Evolutionary conservation across 371 early-diverging fungal genomes (phyloP).

Genomic region (Apophysomyces variabilis): DNA sequence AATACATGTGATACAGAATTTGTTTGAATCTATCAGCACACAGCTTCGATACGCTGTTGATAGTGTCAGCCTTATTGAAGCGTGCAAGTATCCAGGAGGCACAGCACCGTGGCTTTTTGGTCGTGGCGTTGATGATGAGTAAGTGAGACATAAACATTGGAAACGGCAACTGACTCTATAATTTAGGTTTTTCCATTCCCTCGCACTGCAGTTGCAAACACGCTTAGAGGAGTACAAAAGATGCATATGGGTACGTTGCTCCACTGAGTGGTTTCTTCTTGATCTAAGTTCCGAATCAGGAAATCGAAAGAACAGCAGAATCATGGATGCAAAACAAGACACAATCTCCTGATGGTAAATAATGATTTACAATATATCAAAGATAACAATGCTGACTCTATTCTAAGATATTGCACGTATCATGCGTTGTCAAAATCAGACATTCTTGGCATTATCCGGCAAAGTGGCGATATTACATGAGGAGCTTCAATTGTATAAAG

Average conservation of each 20-base stretch:
- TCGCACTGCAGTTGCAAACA: slow-evolving; percentile 31
- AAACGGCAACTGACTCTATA: not conserved
- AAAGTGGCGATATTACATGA: slow-evolving; percentile 68
- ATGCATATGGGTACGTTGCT: slow-evolving; percentile 32
- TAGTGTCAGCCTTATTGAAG: slow-evolving; percentile 40
- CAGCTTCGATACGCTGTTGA: slow-evolving; percentile 46
- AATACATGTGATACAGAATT: slow-evolving; percentile 25
- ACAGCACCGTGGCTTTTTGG: slow-evolving; percentile 47
- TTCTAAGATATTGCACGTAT: slow-evolving; percentile 55
- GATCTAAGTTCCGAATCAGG: slow-evolving; percentile 11
- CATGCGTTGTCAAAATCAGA: slow-evolving; percentile 65
- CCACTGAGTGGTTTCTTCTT: not conserved
- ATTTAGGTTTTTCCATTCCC: slow-evolving; percentile 39
- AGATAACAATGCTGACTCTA: not conserved
- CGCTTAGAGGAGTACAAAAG: slow-evolving; percentile 45
- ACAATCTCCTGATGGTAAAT: slow-evolving; percentile 49
- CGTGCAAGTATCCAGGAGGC: slow-evolving; percentile 38
- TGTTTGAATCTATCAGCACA: slow-evolving; percentile 38
- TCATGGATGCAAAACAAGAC: slow-evolving; percentile 39
- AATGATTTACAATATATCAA: not conserved
- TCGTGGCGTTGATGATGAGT: slow-evolving; percentile 45
- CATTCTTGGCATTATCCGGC: slow-evolving; percentile 64
- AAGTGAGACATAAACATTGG: slow-evolving; percentile 15
- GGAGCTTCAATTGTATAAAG: slow-evolving; percentile 52
- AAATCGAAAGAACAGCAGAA: slow-evolving; percentile 46